A percentile compares a stretch with the other conserved stretches of the same genome.
Conservation (phyloP, 2,329 filamentous ascomycete species). For the Cercospora beticola region DNA sequence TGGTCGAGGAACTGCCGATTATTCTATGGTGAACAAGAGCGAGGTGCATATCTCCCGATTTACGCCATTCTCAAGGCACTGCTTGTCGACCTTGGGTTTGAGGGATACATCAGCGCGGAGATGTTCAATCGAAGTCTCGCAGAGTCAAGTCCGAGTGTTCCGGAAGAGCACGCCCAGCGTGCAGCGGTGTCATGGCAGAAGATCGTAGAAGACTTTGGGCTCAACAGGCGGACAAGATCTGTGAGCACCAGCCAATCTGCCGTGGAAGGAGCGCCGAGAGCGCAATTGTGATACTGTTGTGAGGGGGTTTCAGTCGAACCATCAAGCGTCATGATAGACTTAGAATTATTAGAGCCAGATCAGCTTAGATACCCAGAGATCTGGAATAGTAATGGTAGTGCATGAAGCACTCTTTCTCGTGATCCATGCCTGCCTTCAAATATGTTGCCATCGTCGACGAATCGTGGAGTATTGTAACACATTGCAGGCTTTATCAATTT, state of each 20-base stretch:
- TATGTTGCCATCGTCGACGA: neutral
- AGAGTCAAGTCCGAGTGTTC: constrained; percentile 53
- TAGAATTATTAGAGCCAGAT: neutral
- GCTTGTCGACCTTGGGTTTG: constrained; percentile 62
- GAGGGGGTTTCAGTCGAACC: neutral
- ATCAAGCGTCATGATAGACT: neutral
- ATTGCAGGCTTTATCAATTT: neutral
- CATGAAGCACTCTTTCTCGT: neutral
- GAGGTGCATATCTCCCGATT: constrained; percentile 68
- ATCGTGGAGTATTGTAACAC: neutral
- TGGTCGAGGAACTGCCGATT: constrained; percentile 75
- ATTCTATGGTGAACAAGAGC: constrained; percentile 63
- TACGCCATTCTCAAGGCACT: constrained; percentile 61
- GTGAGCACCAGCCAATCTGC: neutral
- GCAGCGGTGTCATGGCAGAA: constrained; percentile 55
- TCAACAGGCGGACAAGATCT: constrained; percentile 6
- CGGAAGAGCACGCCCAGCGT: constrained; percentile 56
- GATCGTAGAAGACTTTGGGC: constrained; percentile 42
- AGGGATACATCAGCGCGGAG: constrained; percentile 71
- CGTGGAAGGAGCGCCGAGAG: constrained; percentile 20
- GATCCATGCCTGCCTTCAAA: neutral
- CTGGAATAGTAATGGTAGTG: neutral
- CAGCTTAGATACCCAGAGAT: constrained; percentile 15
- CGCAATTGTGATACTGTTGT: constrained; percentile 22
- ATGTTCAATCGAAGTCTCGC: constrained; percentile 64